Base-by-base conservation (phyloP, 176 grass and related monocot species). In the Phragmites australis region DNA sequence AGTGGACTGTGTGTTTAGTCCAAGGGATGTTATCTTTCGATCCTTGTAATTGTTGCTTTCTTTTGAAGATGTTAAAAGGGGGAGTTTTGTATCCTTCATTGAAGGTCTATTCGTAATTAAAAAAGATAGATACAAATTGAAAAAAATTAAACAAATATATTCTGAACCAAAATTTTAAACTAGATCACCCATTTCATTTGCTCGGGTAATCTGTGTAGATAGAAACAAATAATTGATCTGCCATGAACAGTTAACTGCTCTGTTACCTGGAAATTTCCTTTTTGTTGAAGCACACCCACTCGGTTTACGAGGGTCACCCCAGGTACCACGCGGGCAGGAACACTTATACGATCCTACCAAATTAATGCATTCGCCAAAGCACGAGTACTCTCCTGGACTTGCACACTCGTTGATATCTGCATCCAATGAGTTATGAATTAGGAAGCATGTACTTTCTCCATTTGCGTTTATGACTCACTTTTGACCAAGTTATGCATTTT, bases 291-390 rank as follows among this genome's bases (percentile, higher is more conserved):
- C 21, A 55, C 70, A 74, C 9, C 50, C 70, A 55, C 40, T 23
- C 13, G 12, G 31, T 55, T 40, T 39, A 14, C 9, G 70, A 37
- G 70, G 70, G 31, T 55, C n/a, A 4, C 70, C 70, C 8, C 19
- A 39, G 50, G 50, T 74, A 50, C 70, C 70, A 40, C 0, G 10
- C 2, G 50, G 49, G 34, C 70, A 74, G 49, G 31, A 55, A 70
- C 67, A 70, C 5, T 14, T 70, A 27, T 70, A 48, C 48, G 67
- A 70, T 16, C 67, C 43, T 2, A 26, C 25, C 23, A 47, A 26
- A 47, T 70, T 70, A 27, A 44, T 70, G 67, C 67, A 70, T 45
- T 70, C 22, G 5, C 67, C 67, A 70, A 9, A 48, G 67, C 67
- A 70, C 23, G 53, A 22, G 42, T 8, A 47, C 19, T 70, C 22